A percentile compares a stretch with the other conserved stretches of the same genome.
Conservation (phyloP, 2,329 filamentous ascomycete genomes). For the Arthrobotrys pseudoclavata region DNA sequence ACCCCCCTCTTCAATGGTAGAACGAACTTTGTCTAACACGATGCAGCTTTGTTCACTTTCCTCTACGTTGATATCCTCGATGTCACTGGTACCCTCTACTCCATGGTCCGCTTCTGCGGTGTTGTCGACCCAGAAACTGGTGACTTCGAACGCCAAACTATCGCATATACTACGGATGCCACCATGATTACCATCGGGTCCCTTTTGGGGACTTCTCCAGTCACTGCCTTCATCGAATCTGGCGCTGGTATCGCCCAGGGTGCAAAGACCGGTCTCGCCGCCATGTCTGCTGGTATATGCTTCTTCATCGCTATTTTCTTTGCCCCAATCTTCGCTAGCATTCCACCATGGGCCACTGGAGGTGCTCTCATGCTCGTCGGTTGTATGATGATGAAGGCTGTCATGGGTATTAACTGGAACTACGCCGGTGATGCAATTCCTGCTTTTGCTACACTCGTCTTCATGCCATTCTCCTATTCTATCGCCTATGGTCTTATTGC, state of each 20-base stretch:
- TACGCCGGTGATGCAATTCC: conserved; percentile 85
- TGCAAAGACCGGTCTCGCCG: conserved; percentile 85
- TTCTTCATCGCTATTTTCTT: conserved; percentile 92
- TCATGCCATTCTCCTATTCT: conserved; percentile 92
- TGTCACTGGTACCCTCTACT: conserved; percentile 86
- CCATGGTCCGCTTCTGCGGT: conserved; percentile 87
- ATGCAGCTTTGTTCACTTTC: conserved; percentile 82
- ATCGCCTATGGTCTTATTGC: conserved; percentile 89
- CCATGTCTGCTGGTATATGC: conserved; percentile 81
- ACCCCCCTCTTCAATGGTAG: conserved; percentile 20
- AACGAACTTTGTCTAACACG: not conserved
- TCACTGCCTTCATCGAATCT: conserved; percentile 90
- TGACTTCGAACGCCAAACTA: conserved; percentile 86
- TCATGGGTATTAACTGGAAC: conserved; percentile 87
- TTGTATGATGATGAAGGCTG: conserved; percentile 85
- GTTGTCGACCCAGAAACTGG: conserved; percentile 81
- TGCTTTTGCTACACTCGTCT: conserved; percentile 83
- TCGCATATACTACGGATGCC: conserved; percentile 87
- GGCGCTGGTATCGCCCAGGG: conserved; percentile 91
- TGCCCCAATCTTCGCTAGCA: conserved; percentile 89
- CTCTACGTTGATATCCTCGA: conserved; percentile 92
- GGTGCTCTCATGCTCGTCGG: conserved; percentile 89
- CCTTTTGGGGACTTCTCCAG: conserved; percentile 81
- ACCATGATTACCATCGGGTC: conserved; percentile 83
- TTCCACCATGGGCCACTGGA: conserved; percentile 89